Conservation (phyloP, 2,329 filamentous ascomycete species). For the Pyricularia sp. region DNA sequence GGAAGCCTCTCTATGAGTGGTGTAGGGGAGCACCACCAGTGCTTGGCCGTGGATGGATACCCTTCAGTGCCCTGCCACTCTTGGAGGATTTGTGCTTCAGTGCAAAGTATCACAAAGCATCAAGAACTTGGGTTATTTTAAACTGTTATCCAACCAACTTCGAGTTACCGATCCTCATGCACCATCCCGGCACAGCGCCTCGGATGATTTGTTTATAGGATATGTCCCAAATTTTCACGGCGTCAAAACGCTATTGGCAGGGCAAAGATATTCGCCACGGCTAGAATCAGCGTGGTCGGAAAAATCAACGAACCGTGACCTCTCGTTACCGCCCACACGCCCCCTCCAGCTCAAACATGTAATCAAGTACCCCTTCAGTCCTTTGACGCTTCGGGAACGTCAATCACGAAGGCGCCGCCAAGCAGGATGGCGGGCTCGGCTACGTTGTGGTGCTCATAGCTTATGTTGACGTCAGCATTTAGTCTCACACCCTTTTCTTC, state of each 20-base stretch:
- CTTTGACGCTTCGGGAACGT: slow-evolving; percentile 18
- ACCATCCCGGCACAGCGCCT: background rate
- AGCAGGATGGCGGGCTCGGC: slow-evolving; percentile 73
- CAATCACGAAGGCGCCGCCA: slow-evolving; percentile 59
- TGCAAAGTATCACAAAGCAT: background rate
- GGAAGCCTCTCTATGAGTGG: slow-evolving; percentile 4
- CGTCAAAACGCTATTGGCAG: background rate
- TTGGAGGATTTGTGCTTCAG: too few relatives aligned
- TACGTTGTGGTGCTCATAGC: slow-evolving; percentile 73
- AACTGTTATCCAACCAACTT: background rate
- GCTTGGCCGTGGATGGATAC: background rate
- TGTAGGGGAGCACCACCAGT: background rate
- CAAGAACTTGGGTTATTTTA: background rate
- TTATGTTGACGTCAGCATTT: slow-evolving; percentile 18
- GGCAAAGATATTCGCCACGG: background rate
- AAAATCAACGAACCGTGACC: background rate
- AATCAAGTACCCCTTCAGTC: slow-evolving; percentile 3
- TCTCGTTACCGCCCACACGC: background rate
- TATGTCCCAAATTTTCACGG: background rate
- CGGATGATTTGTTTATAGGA: background rate
- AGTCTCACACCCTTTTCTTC: background rate
- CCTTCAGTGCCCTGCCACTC: too few relatives aligned
- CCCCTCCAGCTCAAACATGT: background rate
- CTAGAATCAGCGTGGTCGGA: background rate
- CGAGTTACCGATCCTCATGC: background rate